Evolutionary conservation across 495 filamentous ascomycete genomes (phyloP), one percentile per base, ranked within the genome.

Genomic region (Beverwykella pulmonaria): DNA sequence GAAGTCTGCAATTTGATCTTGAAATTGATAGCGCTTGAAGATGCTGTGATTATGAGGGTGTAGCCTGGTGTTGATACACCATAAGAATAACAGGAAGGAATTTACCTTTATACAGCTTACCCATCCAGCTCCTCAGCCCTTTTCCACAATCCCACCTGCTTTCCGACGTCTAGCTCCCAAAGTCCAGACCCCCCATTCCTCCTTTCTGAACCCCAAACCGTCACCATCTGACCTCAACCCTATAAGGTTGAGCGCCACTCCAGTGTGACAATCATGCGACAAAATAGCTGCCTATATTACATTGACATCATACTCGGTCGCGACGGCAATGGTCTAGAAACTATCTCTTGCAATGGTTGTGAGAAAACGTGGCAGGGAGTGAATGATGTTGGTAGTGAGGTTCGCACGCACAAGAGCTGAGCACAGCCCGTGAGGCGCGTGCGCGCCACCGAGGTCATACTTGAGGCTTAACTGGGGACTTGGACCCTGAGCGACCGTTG

Each of bases 381-480:
- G 17, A n/a, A n/a, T n/a, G 39, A 44, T 3, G 39, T 44, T 44
- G 39, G 39, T 44, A 14, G 39, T 44, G 39, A 44, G 30, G 26
- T n/a, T 6, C 10, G 10, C 1, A 25, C 25, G 44, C 2, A n/a
- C 32, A 36, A 27, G 25, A 30, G 58, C 29, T 19, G 44, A 27
- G 56, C 56, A 59, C 56, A 27, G 56, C 52, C 25, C 12, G 9
- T 32, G 52, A 34, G 52, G 52, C 52, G 29, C 52, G 26, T 7
- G 27, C 23, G 20, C 58, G 58, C 58, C 58, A 61, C 46, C n/a
- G 58, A 50, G 1, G 29, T 61, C 58, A 61, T 50, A 5, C 26
- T 50, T 20, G 58, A 9, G 58, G 58, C 58, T 36, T 32, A 27
- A 20, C 20, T 7, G 22, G 15, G 6, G 48, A 7, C 25, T 50